Evolutionary conservation across 768 basidiomycete species (phyloP).

Genomic region (Tulasnella sp.): DNA sequence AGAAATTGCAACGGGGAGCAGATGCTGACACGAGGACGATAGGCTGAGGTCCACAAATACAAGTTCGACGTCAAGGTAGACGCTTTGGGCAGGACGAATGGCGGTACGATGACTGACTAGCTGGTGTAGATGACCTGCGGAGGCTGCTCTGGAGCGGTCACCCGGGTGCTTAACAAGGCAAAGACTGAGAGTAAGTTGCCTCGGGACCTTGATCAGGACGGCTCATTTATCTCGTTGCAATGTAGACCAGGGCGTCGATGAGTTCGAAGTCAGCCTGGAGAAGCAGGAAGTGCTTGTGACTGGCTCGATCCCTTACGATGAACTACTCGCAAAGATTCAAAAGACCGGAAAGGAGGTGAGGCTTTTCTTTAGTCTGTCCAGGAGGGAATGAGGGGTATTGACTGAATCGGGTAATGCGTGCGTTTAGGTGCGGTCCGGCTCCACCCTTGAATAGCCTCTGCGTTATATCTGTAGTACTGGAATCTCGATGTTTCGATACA

Average conservation of each 20-base stretch:
- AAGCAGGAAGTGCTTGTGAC: constrained; percentile 63
- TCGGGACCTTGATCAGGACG: not conserved
- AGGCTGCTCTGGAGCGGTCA: constrained; percentile 77
- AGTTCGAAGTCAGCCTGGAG: constrained; percentile 50
- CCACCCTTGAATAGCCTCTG: not conserved
- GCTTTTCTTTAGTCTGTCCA: not conserved
- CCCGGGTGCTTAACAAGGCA: constrained; percentile 55
- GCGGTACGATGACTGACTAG: not conserved
- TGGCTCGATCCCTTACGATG: constrained; percentile 47
- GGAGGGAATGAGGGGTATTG: not conserved
- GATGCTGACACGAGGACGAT: too few relatives aligned
- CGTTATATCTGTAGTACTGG: too few relatives aligned
- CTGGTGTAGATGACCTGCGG: constrained; percentile 62
- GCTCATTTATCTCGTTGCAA: not conserved
- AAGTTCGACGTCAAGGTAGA: constrained; percentile 74
- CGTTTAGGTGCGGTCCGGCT: not conserved
- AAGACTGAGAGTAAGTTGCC: constrained; percentile 14
- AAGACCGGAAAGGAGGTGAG: constrained; percentile 86
- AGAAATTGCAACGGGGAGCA: too few relatives aligned
- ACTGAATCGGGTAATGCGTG: too few relatives aligned
- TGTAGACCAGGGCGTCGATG: constrained; percentile 36
- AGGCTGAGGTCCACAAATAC: constrained; percentile 45
- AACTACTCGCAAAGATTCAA: constrained; percentile 57
- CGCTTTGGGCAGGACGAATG: not conserved
- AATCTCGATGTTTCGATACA: too few relatives aligned